Evolutionary conservation across 805 yeast species (phyloP), one percentile per base, ranked within the genome.

Genomic region (Nakazawaea holstii): DNA sequence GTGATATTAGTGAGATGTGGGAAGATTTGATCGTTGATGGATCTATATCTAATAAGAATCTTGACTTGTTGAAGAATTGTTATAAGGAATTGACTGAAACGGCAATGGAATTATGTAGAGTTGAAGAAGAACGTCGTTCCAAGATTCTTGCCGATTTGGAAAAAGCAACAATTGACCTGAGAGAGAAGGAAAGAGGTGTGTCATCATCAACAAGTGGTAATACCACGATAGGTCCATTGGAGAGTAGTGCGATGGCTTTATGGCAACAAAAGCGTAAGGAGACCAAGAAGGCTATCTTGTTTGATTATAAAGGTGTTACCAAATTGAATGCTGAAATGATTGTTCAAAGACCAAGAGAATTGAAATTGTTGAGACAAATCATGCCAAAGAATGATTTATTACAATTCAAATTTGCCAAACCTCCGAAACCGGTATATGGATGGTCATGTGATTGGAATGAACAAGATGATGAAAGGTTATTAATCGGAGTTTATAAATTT

Each of bases 371-470:
- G 46, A 78, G 77, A 41, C 72, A 75, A 11, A 64, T 59, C 56
- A 75, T 69, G 52, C 83, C 79, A 8, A 62, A 59, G 52, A 82
- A 76, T 15, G 80, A 82, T 57, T 81, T 87, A 6, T 64, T 73
- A 48, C 62, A 66, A 27, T 90, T 88, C 68, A 75, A 72, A 49
- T 72, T 94, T 35, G 76, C 74, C 7, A 70, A 67, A 49, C 68
- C 73, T 11, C 86, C 94, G 15, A 91, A 91, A 66, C 80, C 83
- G 24, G 98, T 90, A 8, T 82, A 81, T 58, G 92, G 87, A 39
- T 94, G 99, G 99, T 77, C 79, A 45, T 87, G 96, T 57, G 81
- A 80, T 28, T 94, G 99, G 99, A 72, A 73, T 2, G 72, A 74
- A 11, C 79, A 73, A 30, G 96, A 94, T 60, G 99, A 94, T 63